Evolutionary conservation across 176 grass and related monocot species (phyloP).

Genomic region (Cenchrus purpureus): DNA sequence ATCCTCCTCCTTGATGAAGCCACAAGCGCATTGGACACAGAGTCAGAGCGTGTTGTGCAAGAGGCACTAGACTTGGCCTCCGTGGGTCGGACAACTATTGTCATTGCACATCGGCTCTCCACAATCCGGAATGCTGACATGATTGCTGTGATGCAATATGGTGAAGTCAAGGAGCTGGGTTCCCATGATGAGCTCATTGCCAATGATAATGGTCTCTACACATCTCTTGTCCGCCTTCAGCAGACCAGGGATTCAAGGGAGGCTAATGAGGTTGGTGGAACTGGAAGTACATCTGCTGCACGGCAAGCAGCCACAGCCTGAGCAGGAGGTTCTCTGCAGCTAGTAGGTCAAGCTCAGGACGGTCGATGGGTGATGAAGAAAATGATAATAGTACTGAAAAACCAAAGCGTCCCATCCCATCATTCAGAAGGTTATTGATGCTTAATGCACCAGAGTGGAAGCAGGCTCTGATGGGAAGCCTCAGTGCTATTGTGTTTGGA

Average conservation of each 20-base stretch:
- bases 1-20: conserved; percentile 97
- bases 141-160: conserved; percentile 86
- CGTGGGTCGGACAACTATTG: conserved; percentile 80
- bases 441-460: conserved; percentile 95
- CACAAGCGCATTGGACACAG: conserved; percentile 88
- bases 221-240: conserved; percentile 84
- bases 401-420: conserved; percentile 61
- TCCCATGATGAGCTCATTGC: conserved; percentile 85
- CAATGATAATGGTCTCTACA: conserved; percentile 73
- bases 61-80: conserved; percentile 88
- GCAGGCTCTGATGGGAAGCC: conserved; percentile 68
- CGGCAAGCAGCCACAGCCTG: conserved; percentile 75
- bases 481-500: conserved; percentile 82
- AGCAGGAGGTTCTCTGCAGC: conserved; percentile 77
- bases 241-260: conserved; percentile 60
- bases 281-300: conserved; percentile 44
- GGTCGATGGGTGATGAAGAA: conserved; percentile 57
- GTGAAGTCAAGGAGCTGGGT: conserved; percentile 82
- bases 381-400: conserved; percentile 35
- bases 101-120: conserved; percentile 90
- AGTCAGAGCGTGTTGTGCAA: conserved; percentile 87
- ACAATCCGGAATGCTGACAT: conserved; percentile 83
- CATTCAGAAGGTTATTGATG: conserved; percentile 83
- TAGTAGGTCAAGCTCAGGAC: conserved; percentile 79
- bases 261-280: conserved; percentile 40